Percentiles rank a stretch among this genome's conserved stretches.
Conservation (phyloP, 2,329 filamentous ascomycete species). For the Xylariales sp. region DNA sequence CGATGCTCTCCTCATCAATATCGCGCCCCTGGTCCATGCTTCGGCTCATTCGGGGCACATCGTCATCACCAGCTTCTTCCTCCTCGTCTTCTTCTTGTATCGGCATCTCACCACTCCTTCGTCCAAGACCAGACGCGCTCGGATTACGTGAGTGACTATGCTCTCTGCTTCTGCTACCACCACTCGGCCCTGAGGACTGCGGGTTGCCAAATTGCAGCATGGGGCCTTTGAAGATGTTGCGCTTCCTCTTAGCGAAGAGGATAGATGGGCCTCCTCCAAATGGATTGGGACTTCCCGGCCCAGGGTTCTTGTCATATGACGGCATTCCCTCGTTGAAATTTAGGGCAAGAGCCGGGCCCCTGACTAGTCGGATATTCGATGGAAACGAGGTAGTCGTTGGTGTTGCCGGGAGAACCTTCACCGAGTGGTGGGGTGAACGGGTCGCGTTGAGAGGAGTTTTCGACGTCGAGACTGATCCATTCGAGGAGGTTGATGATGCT, state of each 20-base stretch:
- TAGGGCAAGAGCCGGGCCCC: constrained; percentile 50
- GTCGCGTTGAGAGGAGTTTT: constrained; percentile 60
- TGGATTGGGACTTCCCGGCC: constrained; percentile 53
- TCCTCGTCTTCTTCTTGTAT: constrained; percentile 62
- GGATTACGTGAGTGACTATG: constrained; percentile 47
- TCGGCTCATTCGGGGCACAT: too few relatives aligned
- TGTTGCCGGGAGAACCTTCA: constrained; percentile 92
- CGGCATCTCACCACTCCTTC: constrained; percentile 71
- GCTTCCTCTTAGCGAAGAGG: constrained; percentile 77
- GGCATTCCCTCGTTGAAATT: constrained; percentile 58
- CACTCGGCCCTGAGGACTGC: constrained; percentile 20
- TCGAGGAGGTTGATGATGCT: constrained; percentile 86
- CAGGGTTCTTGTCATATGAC: constrained; percentile 15
- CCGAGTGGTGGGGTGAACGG: constrained; percentile 79
- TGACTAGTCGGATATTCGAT: constrained; percentile 78
- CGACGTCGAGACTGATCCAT: constrained; percentile 65
- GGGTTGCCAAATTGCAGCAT: constrained; percentile 51
- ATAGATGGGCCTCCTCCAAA: constrained; percentile 49
- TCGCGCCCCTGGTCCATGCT: constrained; percentile 1
- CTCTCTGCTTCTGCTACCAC: constrained; percentile 24
- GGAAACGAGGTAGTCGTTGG: constrained; percentile 74
- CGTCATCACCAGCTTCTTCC: constrained; percentile 5
- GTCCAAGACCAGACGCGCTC: constrained; percentile 59
- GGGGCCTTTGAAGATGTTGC: constrained; percentile 78
- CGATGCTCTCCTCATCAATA: constrained; percentile 21